Base-by-base conservation (phyloP, 768 basidiomycete species). In the Mycena indigotica region DNA sequence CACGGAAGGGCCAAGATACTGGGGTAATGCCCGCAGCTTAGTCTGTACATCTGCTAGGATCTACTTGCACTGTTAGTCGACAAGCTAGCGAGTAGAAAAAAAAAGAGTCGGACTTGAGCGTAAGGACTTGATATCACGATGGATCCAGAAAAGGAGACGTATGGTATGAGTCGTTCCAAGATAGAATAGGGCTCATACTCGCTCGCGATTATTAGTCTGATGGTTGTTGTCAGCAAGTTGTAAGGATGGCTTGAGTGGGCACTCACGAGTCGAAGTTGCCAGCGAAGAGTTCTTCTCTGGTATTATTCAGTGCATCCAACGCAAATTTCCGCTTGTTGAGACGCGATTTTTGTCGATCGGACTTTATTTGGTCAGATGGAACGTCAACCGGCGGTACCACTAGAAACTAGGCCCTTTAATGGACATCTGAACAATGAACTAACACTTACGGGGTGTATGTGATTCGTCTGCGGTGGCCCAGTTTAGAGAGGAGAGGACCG, bases 211-310 rank as follows among this genome's bases (percentile, higher is more conserved):
- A 97, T 71, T 23, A 98, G 78, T 0, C 91, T 94, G 45, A 17
- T 50, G 5, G 12, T 28, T 26, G 24, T 50, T 4, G 58, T 60
- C 35, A 56, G 39, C 56, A 17, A 21, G n/a, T n/a, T n/a, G n/a
- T n/a, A n/a, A n/a, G n/a, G n/a, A n/a, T n/a, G n/a, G n/a, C n/a
- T n/a, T n/a, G n/a, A n/a, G n/a, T 32, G 19, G 21, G 32, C 6
- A 58, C 85, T 63, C 61, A 94, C 91, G 87, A 89, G 56, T 98
- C 95, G 72, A 94, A 99, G 65, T 88, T 91, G 21, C 95, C 96
- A 2, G 75, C 70, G 66, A 95, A 94, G 3, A 95, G 77, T 52
- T 96, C 95, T 55, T 91, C 84, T 29, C 95, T 81, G 19, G 84
- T 84, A 39, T 70, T 77, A 53, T 77, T 75, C 10, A 97, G 72